These are phyloP conservation scores for Zoysia pacifica DNA, from an alignment of 176 grass and related monocot genomes.

Conservation along the genomic window DNA sequence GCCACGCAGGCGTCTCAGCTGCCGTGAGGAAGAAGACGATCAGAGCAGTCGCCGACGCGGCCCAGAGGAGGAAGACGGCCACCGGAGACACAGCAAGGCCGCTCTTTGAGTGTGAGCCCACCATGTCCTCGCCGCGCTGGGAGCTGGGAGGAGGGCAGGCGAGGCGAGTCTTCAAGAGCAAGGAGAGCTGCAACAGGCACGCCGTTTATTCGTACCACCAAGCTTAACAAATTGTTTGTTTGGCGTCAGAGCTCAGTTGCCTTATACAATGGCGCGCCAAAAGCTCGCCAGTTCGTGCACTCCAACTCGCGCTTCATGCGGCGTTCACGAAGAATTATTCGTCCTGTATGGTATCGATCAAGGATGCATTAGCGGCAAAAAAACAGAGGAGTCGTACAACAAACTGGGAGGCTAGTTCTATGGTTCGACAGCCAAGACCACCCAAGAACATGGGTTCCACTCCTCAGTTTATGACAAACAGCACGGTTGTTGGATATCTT, in stretches of 20 bases:
- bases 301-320: background rate
- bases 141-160: background rate
- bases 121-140: background rate
- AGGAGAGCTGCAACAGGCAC: background rate
- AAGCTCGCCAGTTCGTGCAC: constrained; percentile 12
- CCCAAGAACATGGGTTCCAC: too few species aligned
- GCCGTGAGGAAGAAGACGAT: constrained; percentile 46
- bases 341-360: background rate
- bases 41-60: constrained; percentile 38
- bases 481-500: too few species aligned
- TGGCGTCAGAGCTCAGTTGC: background rate
- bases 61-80: constrained; percentile 46
- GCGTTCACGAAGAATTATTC: background rate
- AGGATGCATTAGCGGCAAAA: too few species aligned
- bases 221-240: background rate
- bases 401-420: too few species aligned
- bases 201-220: background rate
- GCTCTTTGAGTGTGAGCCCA: constrained; percentile 44
- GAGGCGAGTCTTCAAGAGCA: background rate
- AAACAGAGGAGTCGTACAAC: too few species aligned
- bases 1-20: background rate
- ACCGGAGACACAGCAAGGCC: constrained; percentile 19
- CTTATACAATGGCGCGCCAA: background rate
- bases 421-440: too few species aligned
- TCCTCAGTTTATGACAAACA: too few species aligned